Percentiles rank a stretch among this genome's conserved stretches.
phyloP scores from a whole-genome alignment of 352 stramenopile species.

The Globisporangium echinulatum region DNA sequence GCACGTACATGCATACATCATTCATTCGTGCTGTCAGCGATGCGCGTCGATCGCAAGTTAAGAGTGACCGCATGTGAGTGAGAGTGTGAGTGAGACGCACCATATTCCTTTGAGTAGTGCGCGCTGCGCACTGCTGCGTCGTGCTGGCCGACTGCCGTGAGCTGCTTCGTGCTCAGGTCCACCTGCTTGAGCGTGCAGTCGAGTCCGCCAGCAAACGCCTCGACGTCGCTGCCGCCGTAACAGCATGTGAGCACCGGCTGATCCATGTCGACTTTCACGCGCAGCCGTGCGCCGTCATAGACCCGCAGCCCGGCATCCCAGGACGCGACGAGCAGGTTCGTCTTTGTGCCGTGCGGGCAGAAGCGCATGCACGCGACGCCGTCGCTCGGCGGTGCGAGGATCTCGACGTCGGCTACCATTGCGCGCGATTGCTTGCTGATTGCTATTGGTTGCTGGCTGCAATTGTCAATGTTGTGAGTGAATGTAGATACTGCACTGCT shows the following conservation, averaged over 20 bases:
- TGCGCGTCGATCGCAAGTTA: not conserved
- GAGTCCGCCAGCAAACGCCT: conserved; percentile 70
- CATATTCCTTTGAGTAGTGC: conserved; percentile 50
- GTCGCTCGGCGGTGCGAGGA: conserved; percentile 73
- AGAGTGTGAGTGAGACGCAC: conserved; percentile 4
- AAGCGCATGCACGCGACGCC: conserved; percentile 83
- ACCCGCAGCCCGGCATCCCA: conserved; percentile 74
- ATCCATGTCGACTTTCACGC: conserved; percentile 61
- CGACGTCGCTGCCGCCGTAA: conserved; percentile 48
- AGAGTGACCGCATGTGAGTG: no score
- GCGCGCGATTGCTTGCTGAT: not conserved
- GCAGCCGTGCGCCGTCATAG: conserved; percentile 54
- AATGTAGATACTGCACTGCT: no score
- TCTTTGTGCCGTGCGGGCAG: conserved; percentile 29
- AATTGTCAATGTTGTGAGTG: no score
- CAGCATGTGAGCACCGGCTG: conserved; percentile 62
- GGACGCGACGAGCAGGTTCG: conserved; percentile 63
- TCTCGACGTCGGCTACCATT: conserved; percentile 35
- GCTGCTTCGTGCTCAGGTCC: conserved; percentile 41
- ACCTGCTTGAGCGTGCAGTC: conserved; percentile 56
- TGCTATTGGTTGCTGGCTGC: no score
- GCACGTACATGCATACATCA: not conserved
- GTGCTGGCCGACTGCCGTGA: conserved; percentile 32
- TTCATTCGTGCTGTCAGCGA: not conserved
- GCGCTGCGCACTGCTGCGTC: conserved; percentile 44